These are phyloP conservation scores for Collybia nuda DNA, from an alignment of 768 basidiomycete genomes.

Conservation along the genomic window DNA sequence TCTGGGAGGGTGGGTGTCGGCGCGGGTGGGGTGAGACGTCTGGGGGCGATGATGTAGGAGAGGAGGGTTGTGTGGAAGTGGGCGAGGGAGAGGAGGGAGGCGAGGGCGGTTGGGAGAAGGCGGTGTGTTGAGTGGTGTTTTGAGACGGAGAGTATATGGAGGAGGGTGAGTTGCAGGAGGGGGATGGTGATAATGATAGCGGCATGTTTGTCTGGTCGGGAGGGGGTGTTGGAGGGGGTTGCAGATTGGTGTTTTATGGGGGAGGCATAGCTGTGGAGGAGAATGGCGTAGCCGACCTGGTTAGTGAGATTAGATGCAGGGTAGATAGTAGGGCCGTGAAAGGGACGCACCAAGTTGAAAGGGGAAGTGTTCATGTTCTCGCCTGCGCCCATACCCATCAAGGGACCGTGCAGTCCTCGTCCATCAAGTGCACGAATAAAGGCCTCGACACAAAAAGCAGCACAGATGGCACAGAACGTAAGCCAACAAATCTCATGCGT, in stretches of 20 bases:
- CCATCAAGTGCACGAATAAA: conserved; percentile 72
- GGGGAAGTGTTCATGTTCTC: conserved; percentile 53
- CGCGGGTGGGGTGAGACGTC: conserved; percentile 9
- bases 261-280: conserved; percentile 72
- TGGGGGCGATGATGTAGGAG: conserved; percentile 22
- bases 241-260: conserved; percentile 56
- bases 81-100: conserved; percentile 54
- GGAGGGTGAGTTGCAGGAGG: conserved; percentile 49
- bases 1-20: conserved; percentile 1
- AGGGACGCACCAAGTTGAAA: conserved; percentile 66
- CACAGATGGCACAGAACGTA: conserved; percentile 69
- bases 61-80: conserved; percentile 71
- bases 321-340: too few species aligned
- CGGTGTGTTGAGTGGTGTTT: conserved; percentile 65
- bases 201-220: conserved; percentile 72
- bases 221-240: conserved; percentile 36
- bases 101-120: conserved; percentile 67
- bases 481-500: conserved; percentile 72
- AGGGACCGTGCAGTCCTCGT: conserved; percentile 28
- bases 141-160: conserved; percentile 66
- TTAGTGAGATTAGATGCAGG: background rate
- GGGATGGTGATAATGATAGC: conserved; percentile 74
- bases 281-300: conserved; percentile 76
- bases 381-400: conserved; percentile 31
- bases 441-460: conserved; percentile 62